Evolutionary conservation across 1,284 basidiomycete genomes (phyloP), one percentile per base, ranked within the genome.

Genomic region (Ustilago crameri): DNA sequence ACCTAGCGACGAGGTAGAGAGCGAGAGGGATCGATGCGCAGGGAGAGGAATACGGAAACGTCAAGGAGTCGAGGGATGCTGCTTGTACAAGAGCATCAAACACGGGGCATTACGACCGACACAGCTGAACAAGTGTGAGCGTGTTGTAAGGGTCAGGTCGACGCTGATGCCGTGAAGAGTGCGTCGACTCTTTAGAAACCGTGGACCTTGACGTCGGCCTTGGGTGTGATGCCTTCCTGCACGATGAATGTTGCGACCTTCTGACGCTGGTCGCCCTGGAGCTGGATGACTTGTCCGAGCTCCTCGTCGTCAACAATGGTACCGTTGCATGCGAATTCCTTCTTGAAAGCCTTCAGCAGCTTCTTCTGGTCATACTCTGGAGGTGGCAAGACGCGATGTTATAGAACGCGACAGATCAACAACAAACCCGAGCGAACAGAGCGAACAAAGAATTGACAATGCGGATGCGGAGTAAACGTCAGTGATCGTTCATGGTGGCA

Each of bases 251-350:
- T 58, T 44, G 78, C 89, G 89, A 81, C 96, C 95, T 88, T 95
- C 93, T 84, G 88, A 70, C 96, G 90, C 86, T 99, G 96, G 86
- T 99, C 96, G 76, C 96, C 96, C 85, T 98, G 96, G 77, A 99
- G 90, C 87, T 99, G 96, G 84, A 99, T 95, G 84, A 99, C 93
- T 86, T 95, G 89, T 62, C 96, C 96, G 86, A 94, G 90, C 86
- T 96, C 93, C 85, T 93, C 92, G 86, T 96, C 93, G 72, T 96
- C 93, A 78, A 97, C 93, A 81, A 99, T 88, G 70, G 92, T 96
- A 75, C 96, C 96, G 86, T 98, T 98, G 88, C 96, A 98, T 69
- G 96, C 96, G 81, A 98, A 98, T 87, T 97, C 94, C 92, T 96
- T 81, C 89, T 98, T 98, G 88, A 98, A 98, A 22, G 93, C 94